Evolutionary conservation across 148 eudicot genomes (phyloP).

Genomic region (Cornus florida): DNA sequence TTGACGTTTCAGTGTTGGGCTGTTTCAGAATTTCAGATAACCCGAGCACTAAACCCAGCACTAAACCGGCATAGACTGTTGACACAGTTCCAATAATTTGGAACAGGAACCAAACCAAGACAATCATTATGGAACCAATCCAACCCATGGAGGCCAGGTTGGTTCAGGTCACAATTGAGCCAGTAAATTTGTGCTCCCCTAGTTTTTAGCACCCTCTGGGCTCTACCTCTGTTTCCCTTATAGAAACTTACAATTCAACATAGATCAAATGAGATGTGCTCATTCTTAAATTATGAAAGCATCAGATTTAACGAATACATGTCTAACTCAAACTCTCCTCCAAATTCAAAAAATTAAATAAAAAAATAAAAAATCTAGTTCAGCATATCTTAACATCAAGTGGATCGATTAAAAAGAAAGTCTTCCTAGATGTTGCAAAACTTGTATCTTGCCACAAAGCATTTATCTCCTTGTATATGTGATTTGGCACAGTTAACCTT

Average conservation of each 20-base stretch:
- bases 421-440: not conserved
- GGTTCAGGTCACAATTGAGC: too few species aligned
- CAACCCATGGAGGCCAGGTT: too few species aligned
- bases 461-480: not conserved
- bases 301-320: not conserved
- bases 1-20: too few species aligned
- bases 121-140: too few species aligned
- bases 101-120: too few species aligned
- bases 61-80: too few species aligned
- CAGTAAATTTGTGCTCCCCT: not conserved
- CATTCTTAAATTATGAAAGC: not conserved
- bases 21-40: too few species aligned
- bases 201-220: not conserved
- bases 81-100: too few species aligned
- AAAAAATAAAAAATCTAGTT: not conserved
- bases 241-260: not conserved
- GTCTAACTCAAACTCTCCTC: not conserved
- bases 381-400: not conserved
- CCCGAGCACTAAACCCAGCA: too few species aligned
- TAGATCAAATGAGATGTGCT: not conserved
- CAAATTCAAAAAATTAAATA: not conserved
- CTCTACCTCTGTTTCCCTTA: not conserved
- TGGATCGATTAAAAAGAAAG: not conserved
- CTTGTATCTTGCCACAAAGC: not conserved
- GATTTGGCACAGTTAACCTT: too few species aligned